phyloP scores from a whole-genome alignment of 2,329 filamentous ascomycete genomes.

The Aspergillus sp. region DNA sequence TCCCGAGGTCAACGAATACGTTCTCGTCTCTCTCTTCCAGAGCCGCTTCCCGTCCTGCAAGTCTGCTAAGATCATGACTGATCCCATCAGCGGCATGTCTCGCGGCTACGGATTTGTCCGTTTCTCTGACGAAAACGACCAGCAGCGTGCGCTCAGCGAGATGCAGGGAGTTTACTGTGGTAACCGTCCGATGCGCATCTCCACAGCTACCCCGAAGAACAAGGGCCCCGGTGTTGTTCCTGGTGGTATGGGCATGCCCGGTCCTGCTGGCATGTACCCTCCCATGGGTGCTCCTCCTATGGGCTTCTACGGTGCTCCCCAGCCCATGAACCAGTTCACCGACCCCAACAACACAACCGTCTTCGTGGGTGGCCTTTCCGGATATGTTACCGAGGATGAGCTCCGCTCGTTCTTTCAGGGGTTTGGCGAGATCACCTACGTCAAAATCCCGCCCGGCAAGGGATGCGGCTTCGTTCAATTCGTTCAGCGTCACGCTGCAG shows the following conservation, averaged over 20 bases:
- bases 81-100: constrained; percentile 95
- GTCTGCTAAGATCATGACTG: constrained; percentile 99
- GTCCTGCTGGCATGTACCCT: constrained; percentile 63
- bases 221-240: constrained; percentile 57
- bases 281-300: constrained; percentile 68
- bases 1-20: constrained; percentile 97
- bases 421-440: constrained; percentile 98
- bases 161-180: constrained; percentile 99
- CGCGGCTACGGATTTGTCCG: constrained; percentile 97
- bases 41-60: constrained; percentile 96
- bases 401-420: constrained; percentile 99
- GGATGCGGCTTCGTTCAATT: constrained; percentile 99
- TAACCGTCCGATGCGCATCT: constrained; percentile 98
- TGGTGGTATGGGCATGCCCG: constrained; percentile 53
- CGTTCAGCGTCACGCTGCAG: constrained; percentile 94
- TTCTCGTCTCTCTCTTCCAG: constrained; percentile 95
- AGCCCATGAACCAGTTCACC: constrained; percentile 99
- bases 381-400: constrained; percentile 98
- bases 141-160: constrained; percentile 91
- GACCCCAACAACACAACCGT: constrained; percentile 99
- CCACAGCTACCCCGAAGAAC: constrained; percentile 97
- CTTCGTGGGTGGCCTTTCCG: constrained; percentile 93
- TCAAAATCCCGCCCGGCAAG: constrained; percentile 99
- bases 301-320: constrained; percentile 63
- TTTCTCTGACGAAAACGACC: constrained; percentile 92